Conservation (phyloP, 192 early-diverging fungal genomes). For the Bifiguratus adelaidae region DNA sequence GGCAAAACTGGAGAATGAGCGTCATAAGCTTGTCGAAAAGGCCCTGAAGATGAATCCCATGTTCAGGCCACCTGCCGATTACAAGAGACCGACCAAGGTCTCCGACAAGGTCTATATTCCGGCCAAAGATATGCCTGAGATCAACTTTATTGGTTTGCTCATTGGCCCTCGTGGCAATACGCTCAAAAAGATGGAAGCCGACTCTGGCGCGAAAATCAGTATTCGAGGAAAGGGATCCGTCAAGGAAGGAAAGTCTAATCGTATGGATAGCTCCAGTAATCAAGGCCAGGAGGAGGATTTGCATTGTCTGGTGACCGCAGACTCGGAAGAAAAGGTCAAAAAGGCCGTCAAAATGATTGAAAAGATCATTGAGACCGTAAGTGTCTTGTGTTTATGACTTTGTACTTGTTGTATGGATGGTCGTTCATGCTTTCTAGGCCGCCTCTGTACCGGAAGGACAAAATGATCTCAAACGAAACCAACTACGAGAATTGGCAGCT, state of each 20-base stretch:
- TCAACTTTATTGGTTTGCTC: constrained; percentile 95
- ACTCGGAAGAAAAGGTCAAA: constrained; percentile 79
- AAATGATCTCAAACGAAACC: constrained; percentile 91
- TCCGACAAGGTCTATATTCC: constrained; percentile 96
- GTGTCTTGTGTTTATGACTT: constrained; percentile 1
- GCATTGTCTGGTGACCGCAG: constrained; percentile 87
- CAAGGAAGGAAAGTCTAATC: constrained; percentile 81
- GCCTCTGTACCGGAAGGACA: constrained; percentile 90
- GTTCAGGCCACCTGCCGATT: constrained; percentile 88
- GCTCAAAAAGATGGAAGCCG: constrained; percentile 89
- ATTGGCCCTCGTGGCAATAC: constrained; percentile 97
- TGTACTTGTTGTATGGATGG: background rate
- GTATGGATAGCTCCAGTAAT: constrained; percentile 32
- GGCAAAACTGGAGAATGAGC: constrained; percentile 88
- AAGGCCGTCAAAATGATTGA: constrained; percentile 77
- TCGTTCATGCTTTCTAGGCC: constrained; percentile 22
- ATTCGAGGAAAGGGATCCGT: constrained; percentile 94
- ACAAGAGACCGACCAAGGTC: constrained; percentile 68
- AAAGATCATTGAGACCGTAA: constrained; percentile 88
- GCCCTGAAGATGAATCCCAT: constrained; percentile 63
- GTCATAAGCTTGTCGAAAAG: constrained; percentile 74
- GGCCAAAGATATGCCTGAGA: constrained; percentile 88
- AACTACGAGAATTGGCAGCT: constrained; percentile 88
- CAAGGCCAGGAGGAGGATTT: constrained; percentile 67
- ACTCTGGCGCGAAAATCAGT: constrained; percentile 91